Conservation (phyloP, 2,329 filamentous ascomycete species). For the Magnaporthales sp. region DNA sequence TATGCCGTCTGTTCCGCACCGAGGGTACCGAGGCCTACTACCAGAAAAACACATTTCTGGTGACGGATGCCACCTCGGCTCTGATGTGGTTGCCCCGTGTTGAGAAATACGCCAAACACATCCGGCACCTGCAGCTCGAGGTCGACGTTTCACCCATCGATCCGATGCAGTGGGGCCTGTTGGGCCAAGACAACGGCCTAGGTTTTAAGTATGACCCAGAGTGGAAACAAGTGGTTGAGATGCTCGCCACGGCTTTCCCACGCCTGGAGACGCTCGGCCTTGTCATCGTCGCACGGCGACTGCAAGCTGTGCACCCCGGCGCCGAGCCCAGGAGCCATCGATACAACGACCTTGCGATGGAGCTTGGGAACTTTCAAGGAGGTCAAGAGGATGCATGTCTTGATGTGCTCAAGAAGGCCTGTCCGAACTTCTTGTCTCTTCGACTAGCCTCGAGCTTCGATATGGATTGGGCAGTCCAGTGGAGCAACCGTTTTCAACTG, state of each 20-base stretch:
- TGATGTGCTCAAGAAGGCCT: not conserved
- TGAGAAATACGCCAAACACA: not conserved
- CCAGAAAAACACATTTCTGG: constrained; percentile 4
- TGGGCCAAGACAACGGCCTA: not conserved
- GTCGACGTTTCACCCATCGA: constrained; percentile 1
- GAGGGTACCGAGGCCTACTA: constrained; percentile 5
- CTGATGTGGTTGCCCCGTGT: constrained; percentile 2
- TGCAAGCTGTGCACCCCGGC: not conserved
- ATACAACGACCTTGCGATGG: not conserved
- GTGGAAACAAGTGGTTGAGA: constrained; percentile 1
- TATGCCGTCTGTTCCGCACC: constrained; percentile 1
- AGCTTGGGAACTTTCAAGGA: not conserved
- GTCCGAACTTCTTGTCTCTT: not conserved
- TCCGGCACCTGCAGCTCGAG: constrained; percentile 2
- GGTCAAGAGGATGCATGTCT: not conserved
- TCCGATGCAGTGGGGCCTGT: not conserved
- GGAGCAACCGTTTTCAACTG: not conserved
- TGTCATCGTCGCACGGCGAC: not conserved
- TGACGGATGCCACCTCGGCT: not conserved
- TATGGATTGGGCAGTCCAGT: not conserved
- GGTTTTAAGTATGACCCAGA: not conserved
- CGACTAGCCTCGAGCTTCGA: not conserved
- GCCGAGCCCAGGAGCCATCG: constrained; percentile 2
- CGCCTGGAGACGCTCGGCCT: constrained; percentile 5
- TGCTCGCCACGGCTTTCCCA: not conserved